phyloP scores from a whole-genome alignment of 179 eudicot genomes.

The Pouteria campechiana region DNA sequence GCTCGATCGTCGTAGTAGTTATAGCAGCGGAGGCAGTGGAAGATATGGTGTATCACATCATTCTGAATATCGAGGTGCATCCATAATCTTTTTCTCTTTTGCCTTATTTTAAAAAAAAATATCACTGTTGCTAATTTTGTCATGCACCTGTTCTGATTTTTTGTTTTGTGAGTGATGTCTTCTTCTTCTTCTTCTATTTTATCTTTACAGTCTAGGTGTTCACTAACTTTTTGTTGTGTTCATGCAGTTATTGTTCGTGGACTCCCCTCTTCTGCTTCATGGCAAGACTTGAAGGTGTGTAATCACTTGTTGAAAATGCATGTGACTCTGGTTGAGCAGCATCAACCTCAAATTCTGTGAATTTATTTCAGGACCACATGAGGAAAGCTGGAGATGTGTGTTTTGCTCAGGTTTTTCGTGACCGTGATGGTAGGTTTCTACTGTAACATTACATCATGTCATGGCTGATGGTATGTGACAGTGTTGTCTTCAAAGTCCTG shows the following conservation, averaged over 20 bases:
- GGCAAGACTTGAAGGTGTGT: conserved; percentile 97
- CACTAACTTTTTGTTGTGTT: neutral
- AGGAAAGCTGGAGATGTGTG: conserved; percentile 99
- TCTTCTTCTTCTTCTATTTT: too few relatives aligned
- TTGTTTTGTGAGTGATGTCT: too few relatives aligned
- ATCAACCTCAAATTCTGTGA: neutral
- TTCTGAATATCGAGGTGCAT: conserved; percentile 74
- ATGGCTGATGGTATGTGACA: too few relatives aligned
- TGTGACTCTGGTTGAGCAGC: neutral
- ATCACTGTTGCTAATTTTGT: too few relatives aligned
- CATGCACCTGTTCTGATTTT: too few relatives aligned
- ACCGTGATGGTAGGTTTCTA: conserved; percentile 84
- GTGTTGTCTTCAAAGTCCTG: too few relatives aligned
- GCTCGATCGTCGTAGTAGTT: conserved; percentile 60
- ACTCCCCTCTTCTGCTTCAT: conserved; percentile 96
- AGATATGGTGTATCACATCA: conserved; percentile 67
- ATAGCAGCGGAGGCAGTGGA: conserved; percentile 30
- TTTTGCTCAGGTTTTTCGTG: conserved; percentile 91
- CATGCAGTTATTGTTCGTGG: conserved; percentile 83
- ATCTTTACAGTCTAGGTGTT: neutral
- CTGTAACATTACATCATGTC: too few relatives aligned
- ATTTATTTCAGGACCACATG: conserved; percentile 84
- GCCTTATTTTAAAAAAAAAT: too few relatives aligned
- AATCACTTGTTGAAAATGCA: neutral
- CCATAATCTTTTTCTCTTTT: neutral